Conservation (phyloP, 73 alveolate species). For the Tetrahymena borealis region DNA sequence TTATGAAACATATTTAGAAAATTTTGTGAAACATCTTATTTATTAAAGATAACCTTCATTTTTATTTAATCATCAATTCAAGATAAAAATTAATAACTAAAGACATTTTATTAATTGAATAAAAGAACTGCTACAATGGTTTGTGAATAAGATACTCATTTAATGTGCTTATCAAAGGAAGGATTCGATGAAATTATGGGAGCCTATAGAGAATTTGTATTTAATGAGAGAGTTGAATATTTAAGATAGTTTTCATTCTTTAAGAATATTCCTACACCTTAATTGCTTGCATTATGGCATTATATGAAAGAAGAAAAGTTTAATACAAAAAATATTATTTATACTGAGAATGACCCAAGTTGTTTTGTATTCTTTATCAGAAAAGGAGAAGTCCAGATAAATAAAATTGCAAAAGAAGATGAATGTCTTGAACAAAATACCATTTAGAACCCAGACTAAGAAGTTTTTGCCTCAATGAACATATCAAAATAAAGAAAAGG, state of each 20-base stretch:
- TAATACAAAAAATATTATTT: not conserved
- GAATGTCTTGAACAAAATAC: not conserved
- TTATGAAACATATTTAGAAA: not conserved
- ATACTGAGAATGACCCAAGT: not conserved
- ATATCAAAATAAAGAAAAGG: not conserved
- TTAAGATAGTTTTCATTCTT: not conserved
- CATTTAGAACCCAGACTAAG: not conserved
- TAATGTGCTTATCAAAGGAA: not conserved
- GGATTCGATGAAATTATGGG: not conserved
- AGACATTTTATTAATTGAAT: not conserved
- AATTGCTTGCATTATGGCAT: not conserved
- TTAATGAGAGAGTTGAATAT: not conserved
- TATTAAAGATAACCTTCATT: not conserved
- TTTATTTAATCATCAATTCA: no score
- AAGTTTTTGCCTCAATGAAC: not conserved
- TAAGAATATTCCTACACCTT: not conserved
- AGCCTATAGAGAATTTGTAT: not conserved
- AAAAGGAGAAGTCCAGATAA: not conserved
- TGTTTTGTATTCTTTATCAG: not conserved
- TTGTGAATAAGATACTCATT: not conserved
- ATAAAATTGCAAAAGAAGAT: not conserved
- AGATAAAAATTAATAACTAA: not conserved
- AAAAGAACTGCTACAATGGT: not conserved
- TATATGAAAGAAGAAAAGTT: not conserved
- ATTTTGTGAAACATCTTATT: no score